Evolutionary conservation across 192 early-diverging fungal genomes (phyloP).

Genomic region (Radiomyces spectabilis): DNA sequence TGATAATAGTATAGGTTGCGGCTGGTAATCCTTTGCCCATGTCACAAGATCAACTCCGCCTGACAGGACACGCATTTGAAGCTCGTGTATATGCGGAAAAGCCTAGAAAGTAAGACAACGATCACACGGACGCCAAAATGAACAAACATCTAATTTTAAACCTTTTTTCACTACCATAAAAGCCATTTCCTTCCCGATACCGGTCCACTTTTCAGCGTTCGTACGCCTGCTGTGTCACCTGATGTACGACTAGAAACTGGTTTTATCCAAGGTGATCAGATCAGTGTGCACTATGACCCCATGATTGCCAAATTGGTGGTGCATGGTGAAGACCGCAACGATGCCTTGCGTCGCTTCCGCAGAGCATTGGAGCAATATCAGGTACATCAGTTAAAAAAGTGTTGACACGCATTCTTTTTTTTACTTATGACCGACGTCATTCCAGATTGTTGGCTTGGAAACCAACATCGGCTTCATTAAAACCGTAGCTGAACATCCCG

Average conservation of each 20-base stretch:
- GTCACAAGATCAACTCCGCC: constrained; percentile 59
- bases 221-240: constrained; percentile 53
- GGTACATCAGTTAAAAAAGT: too few relatives aligned
- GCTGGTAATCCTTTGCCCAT: constrained; percentile 79
- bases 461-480: constrained; percentile 94
- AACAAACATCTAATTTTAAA: not conserved
- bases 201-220: constrained; percentile 75
- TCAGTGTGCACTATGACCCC: constrained; percentile 91
- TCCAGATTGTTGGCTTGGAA: constrained; percentile 70
- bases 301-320: constrained; percentile 96
- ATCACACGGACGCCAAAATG: not conserved
- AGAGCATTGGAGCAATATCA: constrained; percentile 83
- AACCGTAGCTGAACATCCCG: constrained; percentile 66
- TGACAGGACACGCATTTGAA: constrained; percentile 91
- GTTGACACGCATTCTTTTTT: too few relatives aligned
- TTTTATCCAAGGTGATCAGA: constrained; percentile 82
- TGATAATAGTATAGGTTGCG: constrained; percentile 51
- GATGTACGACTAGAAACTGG: constrained; percentile 88
- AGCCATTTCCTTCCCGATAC: constrained; percentile 90
- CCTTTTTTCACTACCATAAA: not conserved
- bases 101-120: constrained; percentile 52
- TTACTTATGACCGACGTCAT: too few relatives aligned
- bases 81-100: constrained; percentile 98
- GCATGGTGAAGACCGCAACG: constrained; percentile 68
- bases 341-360: constrained; percentile 72